Evolutionary conservation across 768 basidiomycete species (phyloP).

Genomic region (Daedaleopsis nitida): DNA sequence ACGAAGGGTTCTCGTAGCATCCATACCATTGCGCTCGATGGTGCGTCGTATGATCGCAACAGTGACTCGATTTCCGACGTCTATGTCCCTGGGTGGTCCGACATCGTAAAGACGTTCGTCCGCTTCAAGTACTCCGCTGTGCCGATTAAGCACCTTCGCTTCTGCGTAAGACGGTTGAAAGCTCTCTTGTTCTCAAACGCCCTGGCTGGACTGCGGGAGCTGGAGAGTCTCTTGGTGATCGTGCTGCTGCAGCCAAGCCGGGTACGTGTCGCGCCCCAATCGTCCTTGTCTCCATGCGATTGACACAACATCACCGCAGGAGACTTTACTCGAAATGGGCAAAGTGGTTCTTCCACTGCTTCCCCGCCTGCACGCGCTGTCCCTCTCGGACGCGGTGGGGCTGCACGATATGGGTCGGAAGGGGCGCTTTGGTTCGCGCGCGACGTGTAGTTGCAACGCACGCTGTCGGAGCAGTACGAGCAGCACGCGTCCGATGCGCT

Average conservation of each 20-base stretch:
- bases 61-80: no score
- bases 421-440: not conserved
- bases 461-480: not conserved
- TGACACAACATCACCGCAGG: not conserved
- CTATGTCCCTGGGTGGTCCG: not conserved
- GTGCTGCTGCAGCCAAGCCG: no score
- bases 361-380: not conserved
- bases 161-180: not conserved
- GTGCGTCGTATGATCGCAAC: not conserved
- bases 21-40: not conserved
- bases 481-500: not conserved
- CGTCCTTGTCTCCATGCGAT: not conserved
- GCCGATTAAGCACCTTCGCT: not conserved
- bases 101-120: not conserved
- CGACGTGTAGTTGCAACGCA: not conserved
- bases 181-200: not conserved
- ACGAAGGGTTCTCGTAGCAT: not conserved
- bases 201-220: not conserved
- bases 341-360: not conserved
- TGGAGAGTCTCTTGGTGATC: not conserved
- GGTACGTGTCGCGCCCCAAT: not conserved
- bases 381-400: not conserved
- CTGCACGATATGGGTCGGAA: not conserved
- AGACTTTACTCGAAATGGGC: no score
- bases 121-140: not conserved